Percentiles rank a stretch among this genome's conserved stretches.
phyloP scores from a whole-genome alignment of 257 asterid genomes.

The Marsdenia floribunda region DNA sequence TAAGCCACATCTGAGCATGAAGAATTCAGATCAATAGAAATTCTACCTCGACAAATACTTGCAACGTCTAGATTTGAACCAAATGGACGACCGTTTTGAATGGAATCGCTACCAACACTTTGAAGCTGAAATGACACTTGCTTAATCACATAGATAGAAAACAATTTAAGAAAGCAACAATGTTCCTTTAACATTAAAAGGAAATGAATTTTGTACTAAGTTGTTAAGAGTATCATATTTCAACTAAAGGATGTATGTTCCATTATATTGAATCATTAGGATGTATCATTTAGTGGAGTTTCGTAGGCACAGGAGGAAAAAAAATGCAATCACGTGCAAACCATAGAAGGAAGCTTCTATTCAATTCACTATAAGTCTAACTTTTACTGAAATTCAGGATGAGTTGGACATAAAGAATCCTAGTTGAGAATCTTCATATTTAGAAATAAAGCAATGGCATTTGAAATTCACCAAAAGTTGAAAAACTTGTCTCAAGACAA shows the following conservation, averaged over 20 bases:
- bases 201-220: background rate
- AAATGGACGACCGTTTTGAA: conserved; percentile 38
- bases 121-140: conserved; percentile 45
- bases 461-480: background rate
- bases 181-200: background rate
- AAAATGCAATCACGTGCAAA: background rate
- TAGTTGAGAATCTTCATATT: background rate
- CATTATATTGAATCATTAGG: background rate
- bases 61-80: conserved; percentile 57
- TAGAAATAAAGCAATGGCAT: background rate
- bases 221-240: background rate
- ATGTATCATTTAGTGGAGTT: background rate
- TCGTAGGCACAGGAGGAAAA: background rate
- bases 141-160: conserved; percentile 1
- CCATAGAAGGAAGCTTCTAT: conserved; percentile 1
- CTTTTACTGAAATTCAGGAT: background rate
- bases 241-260: background rate
- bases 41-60: conserved; percentile 44
- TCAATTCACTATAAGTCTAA: background rate
- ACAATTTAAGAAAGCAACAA: background rate
- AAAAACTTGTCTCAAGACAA: background rate
- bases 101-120: conserved; percentile 34
- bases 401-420: no score
- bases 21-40: conserved; percentile 38
- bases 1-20: conserved; percentile 74